Evolutionary conservation across 2,329 filamentous ascomycete genomes (phyloP), one percentile per base, ranked within the genome.

Genomic region (Neurospora sp.): DNA sequence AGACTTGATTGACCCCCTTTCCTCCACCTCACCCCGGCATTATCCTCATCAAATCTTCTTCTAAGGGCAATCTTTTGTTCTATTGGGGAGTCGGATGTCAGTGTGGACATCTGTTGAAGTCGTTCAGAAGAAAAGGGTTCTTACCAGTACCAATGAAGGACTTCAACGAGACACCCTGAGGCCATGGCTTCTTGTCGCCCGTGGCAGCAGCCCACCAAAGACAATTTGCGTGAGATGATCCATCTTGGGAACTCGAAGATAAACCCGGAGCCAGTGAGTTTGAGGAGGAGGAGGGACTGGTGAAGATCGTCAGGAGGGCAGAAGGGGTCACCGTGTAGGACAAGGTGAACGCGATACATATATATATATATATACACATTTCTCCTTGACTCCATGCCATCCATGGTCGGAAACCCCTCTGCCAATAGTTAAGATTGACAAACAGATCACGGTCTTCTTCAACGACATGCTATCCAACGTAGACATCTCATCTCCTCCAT

Each of bases 61-160:
- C 28, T 4, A 28, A 4, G 28, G 28, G 28, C 85, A 73, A 87
- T 81, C 6, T 83, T 80, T 17, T 80, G 82, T 76, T 89, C 84
- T 0, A 80, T 77, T 72, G 88, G 80, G 75, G 85, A 89, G 38
- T 80, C 79, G 40, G 38, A 17, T 33, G 66, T 71, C 67, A 69
- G 67, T 58, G 5, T 17, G 19, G 19, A 52, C 39, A 19, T 36
- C 19, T 43, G 38, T 15, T 38, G 38, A 67, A 52, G 15, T 9
- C 23, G 23, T 33, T 66, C 15, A 66, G 19, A 70, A 67, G 17
- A 17, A 15, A n/a, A 3, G 15, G 17, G 17, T n/a, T 46, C 70
- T 66, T 42, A 72, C 69, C 67, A 15, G 40, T 38, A 62, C 69
- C 70, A 66, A 70, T 68, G 66, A 66, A 70, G 46, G 67, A 68